A percentile compares a stretch with the other conserved stretches of the same genome.
Conservation (phyloP, 495 filamentous ascomycete species). For the Talaromyces ruber region DNA sequence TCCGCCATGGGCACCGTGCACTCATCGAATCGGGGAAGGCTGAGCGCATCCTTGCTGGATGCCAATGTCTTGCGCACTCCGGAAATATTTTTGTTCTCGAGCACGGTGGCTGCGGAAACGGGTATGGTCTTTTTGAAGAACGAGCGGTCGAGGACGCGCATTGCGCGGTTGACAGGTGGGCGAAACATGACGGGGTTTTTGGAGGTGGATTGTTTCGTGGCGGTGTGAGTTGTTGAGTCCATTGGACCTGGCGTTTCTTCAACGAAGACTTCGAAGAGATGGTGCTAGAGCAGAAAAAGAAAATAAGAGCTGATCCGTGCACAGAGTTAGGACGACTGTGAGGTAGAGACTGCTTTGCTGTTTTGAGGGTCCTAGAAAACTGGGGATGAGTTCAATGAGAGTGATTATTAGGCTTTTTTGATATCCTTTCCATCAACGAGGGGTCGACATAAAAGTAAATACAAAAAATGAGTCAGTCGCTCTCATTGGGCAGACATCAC, state of each 20-base stretch:
- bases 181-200: slow-evolving; percentile 50
- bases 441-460: not conserved
- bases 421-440: not conserved
- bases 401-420: not conserved
- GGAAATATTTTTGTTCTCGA: slow-evolving; percentile 62
- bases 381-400: not conserved
- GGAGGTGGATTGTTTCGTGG: not conserved
- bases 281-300: slow-evolving; percentile 17
- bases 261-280: not conserved
- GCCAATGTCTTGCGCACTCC: slow-evolving; percentile 51
- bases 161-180: slow-evolving; percentile 75
- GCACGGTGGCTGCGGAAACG: slow-evolving; percentile 69
- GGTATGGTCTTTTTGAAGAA: slow-evolving; percentile 71
- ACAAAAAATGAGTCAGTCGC: not conserved
- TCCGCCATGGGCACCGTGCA: slow-evolving; percentile 9
- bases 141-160: slow-evolving; percentile 68
- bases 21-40: slow-evolving; percentile 45
- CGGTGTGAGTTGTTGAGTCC: slow-evolving; percentile 18
- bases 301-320: slow-evolving; percentile 10
- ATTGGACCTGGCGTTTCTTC: slow-evolving; percentile 1
- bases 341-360: not conserved
- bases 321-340: not conserved
- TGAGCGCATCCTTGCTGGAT: slow-evolving; percentile 49
- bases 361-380: not conserved
- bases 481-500: not conserved